Conservation (phyloP, 2,329 filamentous ascomycete genomes). For the Aspergillus pseudoviridinutans region DNA sequence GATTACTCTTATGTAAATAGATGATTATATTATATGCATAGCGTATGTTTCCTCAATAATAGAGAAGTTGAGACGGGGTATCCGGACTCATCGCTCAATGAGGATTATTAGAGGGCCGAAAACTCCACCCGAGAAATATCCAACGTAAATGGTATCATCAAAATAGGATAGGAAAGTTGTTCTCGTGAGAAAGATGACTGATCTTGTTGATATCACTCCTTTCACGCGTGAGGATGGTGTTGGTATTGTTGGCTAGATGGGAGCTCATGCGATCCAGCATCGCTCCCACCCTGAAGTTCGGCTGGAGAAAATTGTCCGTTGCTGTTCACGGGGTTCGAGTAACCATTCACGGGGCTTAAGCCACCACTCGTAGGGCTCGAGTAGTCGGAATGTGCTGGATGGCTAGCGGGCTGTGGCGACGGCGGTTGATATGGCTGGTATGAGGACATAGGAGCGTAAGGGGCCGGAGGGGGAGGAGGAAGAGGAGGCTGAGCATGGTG, state of each 20-base stretch:
- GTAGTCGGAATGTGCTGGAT: background rate
- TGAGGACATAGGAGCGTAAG: background rate
- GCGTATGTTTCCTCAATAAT: background rate
- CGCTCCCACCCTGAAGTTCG: background rate
- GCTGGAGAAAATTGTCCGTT: background rate
- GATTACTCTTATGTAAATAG: background rate
- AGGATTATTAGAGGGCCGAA: background rate
- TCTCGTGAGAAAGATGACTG: background rate
- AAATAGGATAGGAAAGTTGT: background rate
- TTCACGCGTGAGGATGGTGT: background rate
- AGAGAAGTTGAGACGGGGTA: background rate
- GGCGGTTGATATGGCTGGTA: constrained; percentile 6
- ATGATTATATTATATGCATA: background rate
- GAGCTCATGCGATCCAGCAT: background rate
- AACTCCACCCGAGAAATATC: background rate
- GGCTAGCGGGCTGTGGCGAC: constrained; percentile 1
- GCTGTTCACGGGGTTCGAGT: background rate
- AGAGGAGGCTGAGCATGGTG: background rate
- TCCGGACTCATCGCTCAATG: background rate
- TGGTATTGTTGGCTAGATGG: background rate
- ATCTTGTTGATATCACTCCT: background rate
- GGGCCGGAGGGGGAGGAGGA: background rate
- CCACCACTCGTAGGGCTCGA: background rate
- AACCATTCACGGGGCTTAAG: background rate
- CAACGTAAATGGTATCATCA: background rate